Base-by-base conservation (phyloP, 2,329 filamentous ascomycete species). In the Cytospora paraplurivora region DNA sequence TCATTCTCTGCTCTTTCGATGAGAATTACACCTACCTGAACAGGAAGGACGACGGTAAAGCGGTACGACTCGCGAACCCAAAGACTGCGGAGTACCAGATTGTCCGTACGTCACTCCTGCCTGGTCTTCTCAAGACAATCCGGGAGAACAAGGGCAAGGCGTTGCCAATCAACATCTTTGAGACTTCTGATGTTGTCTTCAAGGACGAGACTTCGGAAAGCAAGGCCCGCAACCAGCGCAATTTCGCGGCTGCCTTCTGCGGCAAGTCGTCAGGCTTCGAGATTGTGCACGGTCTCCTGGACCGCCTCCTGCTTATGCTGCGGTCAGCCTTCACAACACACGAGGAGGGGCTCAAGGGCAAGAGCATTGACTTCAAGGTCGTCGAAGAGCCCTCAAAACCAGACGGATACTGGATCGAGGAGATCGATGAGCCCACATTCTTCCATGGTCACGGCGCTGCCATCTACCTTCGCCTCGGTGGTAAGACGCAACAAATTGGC, bases 1-100 rank as follows among this genome's bases (percentile, higher is more conserved):
- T 99, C 34, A 98, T 97, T 69, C 86, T 99, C 62, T 99, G 95
- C 83, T 96, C 92, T 53, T 93, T 97, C 76, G 94, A 98, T 73
- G 95, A 99, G 83, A 99, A 99, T 81, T 99, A 98, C 76, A 89
- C 84, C 65, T 97, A 92, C 90, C 82, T 99, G 15, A 97, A 97
- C 79, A 89, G 93, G 73, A 88, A 88, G 73, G 93, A 97, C 69
- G 91, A 96, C 71, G 92, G 92, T 68, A 88, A 84, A 0, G 93
- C 92, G 34, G 87, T 97, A 69, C 88, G 87, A 71, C 88, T 97
- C 49, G 91, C 91, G 68, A 97, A 97, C 76, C 93, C 93, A 62
- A 97, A 97, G 81, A 96, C 93, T 0, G 84, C 87, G 33, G 93
- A 97, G 74, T 97, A 97, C 77, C 93, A 97, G 77, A 88, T 97